Evolutionary conservation across 192 early-diverging fungal genomes (phyloP).

Genomic region (Cladochytrium replicatum): DNA sequence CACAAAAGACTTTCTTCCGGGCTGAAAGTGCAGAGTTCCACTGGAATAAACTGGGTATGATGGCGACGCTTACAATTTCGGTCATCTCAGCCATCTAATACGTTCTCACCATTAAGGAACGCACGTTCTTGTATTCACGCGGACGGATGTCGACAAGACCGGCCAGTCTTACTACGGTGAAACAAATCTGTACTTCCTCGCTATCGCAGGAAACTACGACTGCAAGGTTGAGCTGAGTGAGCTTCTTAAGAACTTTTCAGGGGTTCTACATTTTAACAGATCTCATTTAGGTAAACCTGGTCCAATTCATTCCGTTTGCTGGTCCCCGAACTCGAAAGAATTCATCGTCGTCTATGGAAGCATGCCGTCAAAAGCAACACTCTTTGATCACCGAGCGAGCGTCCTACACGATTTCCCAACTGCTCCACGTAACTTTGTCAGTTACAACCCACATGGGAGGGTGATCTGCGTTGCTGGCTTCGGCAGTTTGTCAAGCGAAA

Average conservation of each 20-base stretch:
- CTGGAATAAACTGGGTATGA: slow-evolving; percentile 66
- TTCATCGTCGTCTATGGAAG: slow-evolving; percentile 90
- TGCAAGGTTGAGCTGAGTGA: slow-evolving; percentile 66
- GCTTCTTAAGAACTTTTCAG: slow-evolving; percentile 7
- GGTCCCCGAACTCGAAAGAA: slow-evolving; percentile 94
- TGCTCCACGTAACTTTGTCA: slow-evolving; percentile 79
- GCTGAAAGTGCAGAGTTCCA: slow-evolving; percentile 86
- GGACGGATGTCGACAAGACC: slow-evolving; percentile 92
- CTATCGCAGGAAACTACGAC: slow-evolving; percentile 86
- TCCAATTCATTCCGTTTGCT: slow-evolving; percentile 91
- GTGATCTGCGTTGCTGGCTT: slow-evolving; percentile 86
- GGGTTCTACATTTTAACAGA: slow-evolving; percentile 15
- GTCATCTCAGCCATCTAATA: too few species aligned
- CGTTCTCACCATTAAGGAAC: slow-evolving; percentile 60
- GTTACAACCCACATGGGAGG: slow-evolving; percentile 84
- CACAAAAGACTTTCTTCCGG: slow-evolving; percentile 91
- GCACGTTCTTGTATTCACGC: slow-evolving; percentile 79
- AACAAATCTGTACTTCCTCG: slow-evolving; percentile 82
- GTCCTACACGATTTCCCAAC: slow-evolving; percentile 75
- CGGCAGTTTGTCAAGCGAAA: slow-evolving; percentile 87
- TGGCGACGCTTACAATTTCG: not conserved
- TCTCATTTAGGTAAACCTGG: slow-evolving; percentile 78
- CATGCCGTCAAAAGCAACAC: slow-evolving; percentile 86
- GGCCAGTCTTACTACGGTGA: slow-evolving; percentile 97
- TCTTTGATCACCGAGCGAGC: slow-evolving; percentile 86